These are phyloP conservation scores for Neoboletus brunneissimus DNA, from an alignment of 768 basidiomycete genomes.

Conservation along the genomic window DNA sequence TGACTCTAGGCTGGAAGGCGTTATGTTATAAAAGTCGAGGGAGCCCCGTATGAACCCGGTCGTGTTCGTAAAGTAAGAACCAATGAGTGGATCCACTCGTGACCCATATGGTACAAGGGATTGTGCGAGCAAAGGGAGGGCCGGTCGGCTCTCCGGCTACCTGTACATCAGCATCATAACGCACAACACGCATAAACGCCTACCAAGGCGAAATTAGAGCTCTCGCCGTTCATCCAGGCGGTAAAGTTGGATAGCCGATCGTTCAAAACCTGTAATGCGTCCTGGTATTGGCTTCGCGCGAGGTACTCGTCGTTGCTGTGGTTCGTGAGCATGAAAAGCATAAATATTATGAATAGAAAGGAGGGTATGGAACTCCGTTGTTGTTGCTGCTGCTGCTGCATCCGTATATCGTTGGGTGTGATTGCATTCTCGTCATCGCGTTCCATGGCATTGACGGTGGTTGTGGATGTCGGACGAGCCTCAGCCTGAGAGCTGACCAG, in stretches of 20 bases:
- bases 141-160: slow-evolving; percentile 47
- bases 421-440: slow-evolving; percentile 24
- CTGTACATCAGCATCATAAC: slow-evolving; percentile 1
- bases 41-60: slow-evolving; percentile 77
- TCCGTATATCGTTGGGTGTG: slow-evolving; percentile 9
- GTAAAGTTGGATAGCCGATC: slow-evolving; percentile 71
- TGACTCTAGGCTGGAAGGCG: slow-evolving; percentile 42
- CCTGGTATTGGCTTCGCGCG: slow-evolving; percentile 61
- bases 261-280: slow-evolving; percentile 55
- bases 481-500: not conserved
- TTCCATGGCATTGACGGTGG: slow-evolving; percentile 26
- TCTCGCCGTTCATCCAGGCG: slow-evolving; percentile 68
- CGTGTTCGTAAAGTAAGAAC: slow-evolving; percentile 71
- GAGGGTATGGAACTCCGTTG: slow-evolving; percentile 65
- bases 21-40: slow-evolving; percentile 61
- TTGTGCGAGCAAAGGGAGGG: slow-evolving; percentile 47
- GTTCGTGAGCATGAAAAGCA: slow-evolving; percentile 78
- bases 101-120: slow-evolving; percentile 45
- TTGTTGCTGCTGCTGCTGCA: slow-evolving; percentile 36
- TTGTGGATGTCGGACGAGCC: not conserved
- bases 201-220: slow-evolving; percentile 65
- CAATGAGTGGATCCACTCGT: slow-evolving; percentile 41
- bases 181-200: slow-evolving; percentile 17
- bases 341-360: slow-evolving; percentile 69
- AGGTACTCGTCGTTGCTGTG: slow-evolving; percentile 67